These are phyloP conservation scores for Fallopia convolvulus DNA, from an alignment of 148 eudicot genomes.

Conservation along the genomic window DNA sequence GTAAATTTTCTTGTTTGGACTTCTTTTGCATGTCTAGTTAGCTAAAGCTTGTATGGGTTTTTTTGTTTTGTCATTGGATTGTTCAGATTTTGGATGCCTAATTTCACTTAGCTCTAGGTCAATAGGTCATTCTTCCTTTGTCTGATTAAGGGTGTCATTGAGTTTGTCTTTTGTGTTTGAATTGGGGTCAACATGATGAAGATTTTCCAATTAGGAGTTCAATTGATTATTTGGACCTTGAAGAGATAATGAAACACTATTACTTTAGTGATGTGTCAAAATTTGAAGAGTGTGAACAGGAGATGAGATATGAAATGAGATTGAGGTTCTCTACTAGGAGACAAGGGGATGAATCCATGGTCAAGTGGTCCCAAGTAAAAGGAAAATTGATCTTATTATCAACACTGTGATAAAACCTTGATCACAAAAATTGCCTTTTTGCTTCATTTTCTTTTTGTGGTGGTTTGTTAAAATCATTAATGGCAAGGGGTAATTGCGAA, in stretches of 20 bases:
- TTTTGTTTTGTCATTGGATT: neutral
- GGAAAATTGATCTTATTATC: neutral
- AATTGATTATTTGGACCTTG: constrained; percentile 31
- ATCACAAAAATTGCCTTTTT: constrained; percentile 9
- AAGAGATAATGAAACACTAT: neutral
- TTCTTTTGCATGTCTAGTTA: constrained; percentile 3
- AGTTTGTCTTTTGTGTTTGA: neutral
- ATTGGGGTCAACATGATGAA: neutral
- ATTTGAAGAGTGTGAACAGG: neutral
- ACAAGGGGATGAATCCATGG: neutral
- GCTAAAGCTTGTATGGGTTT: neutral
- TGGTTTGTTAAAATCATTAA: neutral
- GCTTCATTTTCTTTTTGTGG: constrained; percentile 2
- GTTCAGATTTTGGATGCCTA: constrained; percentile 6
- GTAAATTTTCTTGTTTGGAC: neutral
- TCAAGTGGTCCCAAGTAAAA: neutral
- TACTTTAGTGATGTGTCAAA: neutral
- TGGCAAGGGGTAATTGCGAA: constrained; percentile 9
- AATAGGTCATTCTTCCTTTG: too few relatives aligned
- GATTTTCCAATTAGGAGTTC: neutral
- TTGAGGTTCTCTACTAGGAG: neutral
- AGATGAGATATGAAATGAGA: neutral
- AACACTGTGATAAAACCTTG: neutral
- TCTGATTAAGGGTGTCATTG: neutral
- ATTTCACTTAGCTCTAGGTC: neutral